Conservation (phyloP, 345 rosid species). For the Moringa oleifera region DNA sequence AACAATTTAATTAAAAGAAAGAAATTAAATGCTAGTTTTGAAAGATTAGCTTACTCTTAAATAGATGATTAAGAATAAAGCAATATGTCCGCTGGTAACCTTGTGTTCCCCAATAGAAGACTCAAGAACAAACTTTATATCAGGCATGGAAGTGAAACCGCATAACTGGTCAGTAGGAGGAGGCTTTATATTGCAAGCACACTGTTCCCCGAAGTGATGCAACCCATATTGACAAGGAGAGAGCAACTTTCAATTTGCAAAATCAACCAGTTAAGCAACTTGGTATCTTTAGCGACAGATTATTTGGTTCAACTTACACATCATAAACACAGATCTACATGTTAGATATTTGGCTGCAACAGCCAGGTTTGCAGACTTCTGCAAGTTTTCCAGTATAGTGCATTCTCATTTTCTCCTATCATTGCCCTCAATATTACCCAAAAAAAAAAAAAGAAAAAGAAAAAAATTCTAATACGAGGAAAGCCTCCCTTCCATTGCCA, state of each 20-base stretch:
- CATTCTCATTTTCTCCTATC: no score
- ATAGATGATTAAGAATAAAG: conserved; percentile 63
- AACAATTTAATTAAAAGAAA: no score
- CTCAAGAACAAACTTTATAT: conserved; percentile 66
- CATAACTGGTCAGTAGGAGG: conserved; percentile 97
- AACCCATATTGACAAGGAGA: conserved; percentile 75
- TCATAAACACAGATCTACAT: background rate
- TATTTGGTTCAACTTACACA: background rate
- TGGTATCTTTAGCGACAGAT: background rate
- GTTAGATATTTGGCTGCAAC: background rate
- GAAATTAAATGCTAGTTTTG: no score
- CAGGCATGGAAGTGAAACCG: conserved; percentile 89
- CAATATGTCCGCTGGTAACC: conserved; percentile 62
- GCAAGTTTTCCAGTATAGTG: no score
- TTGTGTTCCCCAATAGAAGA: conserved; percentile 88
- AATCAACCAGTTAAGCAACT: conserved; percentile 17
- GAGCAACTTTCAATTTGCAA: conserved; percentile 58
- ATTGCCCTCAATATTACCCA: no score
- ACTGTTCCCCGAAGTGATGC: conserved; percentile 77
- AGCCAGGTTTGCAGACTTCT: background rate
- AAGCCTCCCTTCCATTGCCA: no score
- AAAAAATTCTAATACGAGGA: no score
- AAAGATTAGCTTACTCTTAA: conserved; percentile 16
- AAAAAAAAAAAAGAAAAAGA: no score
- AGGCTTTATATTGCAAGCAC: conserved; percentile 73